Evolutionary conservation across 306 rosid genomes (phyloP), one percentile per base, ranked within the genome.

Genomic region (Neltuma alba): DNA sequence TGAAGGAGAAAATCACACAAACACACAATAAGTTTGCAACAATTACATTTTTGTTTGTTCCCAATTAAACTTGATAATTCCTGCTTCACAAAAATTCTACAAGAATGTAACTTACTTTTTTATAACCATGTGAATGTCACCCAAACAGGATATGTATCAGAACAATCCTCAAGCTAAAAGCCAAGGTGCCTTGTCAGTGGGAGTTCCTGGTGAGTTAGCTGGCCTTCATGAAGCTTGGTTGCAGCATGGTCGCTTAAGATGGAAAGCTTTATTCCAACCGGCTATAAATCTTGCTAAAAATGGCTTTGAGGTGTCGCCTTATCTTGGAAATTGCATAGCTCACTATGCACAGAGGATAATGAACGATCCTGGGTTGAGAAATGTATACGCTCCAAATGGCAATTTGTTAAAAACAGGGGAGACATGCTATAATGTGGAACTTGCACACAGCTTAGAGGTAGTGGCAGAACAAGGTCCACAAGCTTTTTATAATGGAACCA

Each of bases 201-300:
- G 94, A 78, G 90, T 95, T 81, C 99, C 99, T 47, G 97, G 98
- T 62, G 98, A 91, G 82, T 83, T 92, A 83, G 98, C 98, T 44
- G 99, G 99, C 33, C 92, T 95, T 57, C 88, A 92, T 76, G 89
- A 88, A 84, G 98, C 95, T 23, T 95, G 99, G 99, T 80, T 83
- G 77, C 83, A 80, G 80, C 64, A 95, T 63, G 98, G 99, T 62
- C 91, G 96, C 66, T 72, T 95, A 71, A 50, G 88, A 6, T 95
- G 99, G 99, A 89, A 66, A 67, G 57, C 78, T 54, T 83, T 95
- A 74, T 86, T 92, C 83, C 88, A 87, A 78, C 99, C 99, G 20
- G 92, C 99, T 38, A 87, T 92, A 84, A 74, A 82, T 44, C 92
- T 95, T 14, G 97, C 99, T 52, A 86, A 78, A 81, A 84, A 84